These are phyloP conservation scores for Botrytis tulipae DNA, from an alignment of 2,329 filamentous ascomycete species.

Conservation along the genomic window DNA sequence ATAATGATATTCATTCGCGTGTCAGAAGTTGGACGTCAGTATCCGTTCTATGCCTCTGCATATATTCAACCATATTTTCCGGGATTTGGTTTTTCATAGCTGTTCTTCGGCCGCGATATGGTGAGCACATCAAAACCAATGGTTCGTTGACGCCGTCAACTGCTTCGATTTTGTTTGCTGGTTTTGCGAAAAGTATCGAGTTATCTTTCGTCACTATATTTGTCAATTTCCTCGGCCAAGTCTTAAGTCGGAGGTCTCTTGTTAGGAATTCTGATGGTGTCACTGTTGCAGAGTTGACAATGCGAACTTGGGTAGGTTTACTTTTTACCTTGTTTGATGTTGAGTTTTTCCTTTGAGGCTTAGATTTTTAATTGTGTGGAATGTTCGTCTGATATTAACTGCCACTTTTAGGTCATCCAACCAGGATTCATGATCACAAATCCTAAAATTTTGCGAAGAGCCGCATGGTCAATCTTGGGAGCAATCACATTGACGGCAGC, in stretches of 20 bases:
- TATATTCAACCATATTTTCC: conserved; percentile 65
- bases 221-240: conserved; percentile 71
- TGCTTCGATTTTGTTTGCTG: conserved; percentile 64
- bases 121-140: conserved; percentile 52
- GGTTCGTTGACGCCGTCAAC: conserved; percentile 57
- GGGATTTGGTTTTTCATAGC: conserved; percentile 64
- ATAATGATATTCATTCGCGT: conserved; percentile 31
- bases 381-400: conserved; percentile 56
- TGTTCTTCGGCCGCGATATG: conserved; percentile 61
- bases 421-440: conserved; percentile 72
- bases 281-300: conserved; percentile 72
- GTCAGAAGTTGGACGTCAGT: conserved; percentile 48
- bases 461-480: conserved; percentile 62
- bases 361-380: neutral
- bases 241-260: conserved; percentile 68
- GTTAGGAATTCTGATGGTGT: conserved; percentile 60
- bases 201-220: conserved; percentile 75
- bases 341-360: neutral
- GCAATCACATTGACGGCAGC: conserved; percentile 62
- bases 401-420: conserved; percentile 65
- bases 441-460: conserved; percentile 62
- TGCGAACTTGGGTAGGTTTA: conserved; percentile 61
- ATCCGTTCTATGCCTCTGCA: conserved; percentile 48
- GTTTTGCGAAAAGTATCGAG: conserved; percentile 75
- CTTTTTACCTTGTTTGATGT: neutral